phyloP scores from a whole-genome alignment of 305 asterid species.

The Fraxinus albicans region DNA sequence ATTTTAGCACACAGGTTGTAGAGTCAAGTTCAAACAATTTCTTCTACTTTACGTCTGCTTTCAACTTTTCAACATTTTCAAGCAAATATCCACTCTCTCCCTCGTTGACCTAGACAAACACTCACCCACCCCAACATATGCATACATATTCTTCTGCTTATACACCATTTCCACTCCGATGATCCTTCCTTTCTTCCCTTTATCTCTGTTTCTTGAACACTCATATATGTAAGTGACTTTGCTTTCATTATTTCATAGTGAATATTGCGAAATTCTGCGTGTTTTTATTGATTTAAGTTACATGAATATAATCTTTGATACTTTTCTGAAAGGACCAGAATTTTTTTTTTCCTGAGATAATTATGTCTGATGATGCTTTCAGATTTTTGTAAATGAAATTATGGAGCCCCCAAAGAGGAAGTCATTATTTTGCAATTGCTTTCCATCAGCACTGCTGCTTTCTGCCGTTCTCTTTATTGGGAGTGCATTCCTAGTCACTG shows the following conservation, averaged over 20 bases:
- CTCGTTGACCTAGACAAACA: constrained; percentile 19
- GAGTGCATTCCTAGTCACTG: constrained; percentile 36
- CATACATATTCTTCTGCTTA: neutral
- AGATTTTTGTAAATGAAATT: constrained; percentile 25
- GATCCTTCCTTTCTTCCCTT: neutral
- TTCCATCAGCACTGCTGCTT: constrained; percentile 43
- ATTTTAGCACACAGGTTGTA: neutral
- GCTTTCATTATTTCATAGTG: neutral
- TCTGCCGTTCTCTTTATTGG: constrained; percentile 48
- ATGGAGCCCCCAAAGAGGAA: constrained; percentile 38
- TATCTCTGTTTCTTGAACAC: constrained; percentile 10
- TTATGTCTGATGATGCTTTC: constrained; percentile 14
- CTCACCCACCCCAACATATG: neutral
- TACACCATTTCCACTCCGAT: neutral
- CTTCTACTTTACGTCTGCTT: neutral
- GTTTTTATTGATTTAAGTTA: neutral
- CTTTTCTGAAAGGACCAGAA: neutral
- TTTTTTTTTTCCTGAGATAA: neutral
- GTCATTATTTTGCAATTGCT: constrained; percentile 36
- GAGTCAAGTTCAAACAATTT: neutral
- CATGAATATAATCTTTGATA: neutral
- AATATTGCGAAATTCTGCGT: neutral
- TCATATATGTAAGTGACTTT: constrained; percentile 14
- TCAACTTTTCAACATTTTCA: constrained; percentile 9
- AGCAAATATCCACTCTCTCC: constrained; percentile 15